Conservation (phyloP, 352 stramenopile species). For the Thalassiosira livingstoniorum region DNA sequence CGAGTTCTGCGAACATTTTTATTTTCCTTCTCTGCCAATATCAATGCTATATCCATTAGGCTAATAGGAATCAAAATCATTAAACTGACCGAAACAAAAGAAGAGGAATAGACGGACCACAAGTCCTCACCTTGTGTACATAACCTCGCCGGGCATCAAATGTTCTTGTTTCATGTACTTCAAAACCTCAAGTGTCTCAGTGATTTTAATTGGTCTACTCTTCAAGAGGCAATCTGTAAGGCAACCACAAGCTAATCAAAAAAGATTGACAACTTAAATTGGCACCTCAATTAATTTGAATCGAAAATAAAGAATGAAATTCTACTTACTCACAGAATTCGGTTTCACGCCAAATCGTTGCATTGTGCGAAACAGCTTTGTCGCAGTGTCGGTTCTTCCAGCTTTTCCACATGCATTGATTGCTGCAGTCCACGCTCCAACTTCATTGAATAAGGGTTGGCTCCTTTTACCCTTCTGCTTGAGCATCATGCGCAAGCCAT, state of each 20-base stretch:
- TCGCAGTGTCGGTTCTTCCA: constrained; percentile 75
- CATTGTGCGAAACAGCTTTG: constrained; percentile 79
- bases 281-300: too few relatives aligned
- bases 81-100: too few relatives aligned
- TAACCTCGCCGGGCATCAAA: constrained; percentile 76
- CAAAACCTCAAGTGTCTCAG: constrained; percentile 77
- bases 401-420: constrained; percentile 86
- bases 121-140: too few relatives aligned
- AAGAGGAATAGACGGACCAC: too few relatives aligned
- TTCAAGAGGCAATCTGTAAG: constrained; percentile 77
- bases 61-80: too few relatives aligned
- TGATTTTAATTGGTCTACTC: constrained; percentile 48
- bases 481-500: constrained; percentile 80
- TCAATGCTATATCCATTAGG: constrained; percentile 78
- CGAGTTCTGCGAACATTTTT: constrained; percentile 37
- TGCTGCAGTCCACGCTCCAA: constrained; percentile 84
- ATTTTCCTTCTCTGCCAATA: constrained; percentile 69
- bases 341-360: constrained; percentile 71
- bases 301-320: background rate
- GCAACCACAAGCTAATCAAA: constrained; percentile 45
- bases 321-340: constrained; percentile 67
- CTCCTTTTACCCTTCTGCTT: constrained; percentile 27
- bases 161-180: constrained; percentile 82
- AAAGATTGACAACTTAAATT: background rate
- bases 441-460: constrained; percentile 65